Base-by-base conservation (phyloP, 148 eudicot species). In the Amaranthus palmeri region DNA sequence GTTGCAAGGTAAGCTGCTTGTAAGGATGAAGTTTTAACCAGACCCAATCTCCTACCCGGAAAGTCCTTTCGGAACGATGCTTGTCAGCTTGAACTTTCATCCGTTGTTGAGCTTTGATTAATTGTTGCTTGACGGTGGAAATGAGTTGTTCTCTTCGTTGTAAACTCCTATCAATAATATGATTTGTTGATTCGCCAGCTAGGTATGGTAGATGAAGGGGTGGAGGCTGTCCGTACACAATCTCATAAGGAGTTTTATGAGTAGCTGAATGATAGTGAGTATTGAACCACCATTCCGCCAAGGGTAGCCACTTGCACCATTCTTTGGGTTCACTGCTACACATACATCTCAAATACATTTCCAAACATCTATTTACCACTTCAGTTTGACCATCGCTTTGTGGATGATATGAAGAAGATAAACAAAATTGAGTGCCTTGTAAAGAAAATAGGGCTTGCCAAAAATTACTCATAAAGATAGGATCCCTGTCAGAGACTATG, bases 271-370 rank as follows among this genome's bases (percentile, higher is more conserved):
- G 25, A 12, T 42, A 64, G 51, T 10, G 10, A 15, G 68, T 64
- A 9, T 64, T 64, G 15, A 44, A 64, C 68, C 68, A 64, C 25
- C 18, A 64, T 64, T 64, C 68, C 3, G 68, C 68, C 52, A 64
- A 45, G 4, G 68, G 51, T 1, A 64, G 1, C 68, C 52, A 64
- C 2, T 10, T 3, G 8, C 51, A 11, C 52, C 49, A 64, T 1
- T 44, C 51, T 11, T 64, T 45, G n/a, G n/a, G n/a, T n/a, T n/a
- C n/a, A n/a, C n/a, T n/a, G n/a, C n/a, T n/a, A n/a, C n/a, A n/a
- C n/a, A 64, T 14, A 12, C 51, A 46, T 44, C 68, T 64, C 25
- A 64, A n/a, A 6, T 64, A 64, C 2, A 25, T 45, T 7, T 64
- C 68, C 6, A 64, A 6, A n/a, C 68, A 63, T 7, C 13, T 13